A percentile compares a stretch with the other conserved stretches of the same genome.
Conservation (phyloP, 257 asterid species). For the Jaltomata sinuosa region DNA sequence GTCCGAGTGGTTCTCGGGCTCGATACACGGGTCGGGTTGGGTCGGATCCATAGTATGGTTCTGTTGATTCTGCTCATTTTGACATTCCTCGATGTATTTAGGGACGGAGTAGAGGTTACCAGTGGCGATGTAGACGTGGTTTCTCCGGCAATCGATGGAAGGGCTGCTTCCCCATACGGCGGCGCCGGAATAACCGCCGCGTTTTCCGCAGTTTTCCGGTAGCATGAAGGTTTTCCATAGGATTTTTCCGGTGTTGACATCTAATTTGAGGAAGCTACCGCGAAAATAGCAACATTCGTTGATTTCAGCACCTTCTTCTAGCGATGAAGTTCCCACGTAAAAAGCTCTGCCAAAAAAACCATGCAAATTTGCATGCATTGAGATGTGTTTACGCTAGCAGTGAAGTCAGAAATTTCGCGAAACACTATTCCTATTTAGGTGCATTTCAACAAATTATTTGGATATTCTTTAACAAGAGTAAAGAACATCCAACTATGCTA, state of each 20-base stretch:
- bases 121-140: slow-evolving; percentile 37
- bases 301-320: slow-evolving; percentile 17
- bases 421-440: no score
- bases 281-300: slow-evolving; percentile 43
- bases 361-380: background rate
- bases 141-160: slow-evolving; percentile 22
- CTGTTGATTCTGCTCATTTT: slow-evolving; percentile 13
- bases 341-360: slow-evolving; percentile 13
- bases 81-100: slow-evolving; percentile 22
- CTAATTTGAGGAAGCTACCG: slow-evolving; percentile 41
- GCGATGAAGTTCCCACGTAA: slow-evolving; percentile 41
- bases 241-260: slow-evolving; percentile 26
- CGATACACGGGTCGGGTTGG: slow-evolving; percentile 24
- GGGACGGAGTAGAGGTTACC: slow-evolving; percentile 46
- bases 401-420: no score
- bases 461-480: no score
- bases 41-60: slow-evolving; percentile 9
- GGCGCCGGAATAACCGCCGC: slow-evolving; percentile 36
- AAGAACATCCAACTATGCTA: no score
- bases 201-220: slow-evolving; percentile 26
- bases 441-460: no score
- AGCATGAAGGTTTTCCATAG: slow-evolving; percentile 37
- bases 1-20: slow-evolving; percentile 29
- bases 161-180: slow-evolving; percentile 58
- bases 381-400: no score